phyloP scores from a whole-genome alignment of 805 yeast genomes.

The Schwanniomyces yamadae region DNA sequence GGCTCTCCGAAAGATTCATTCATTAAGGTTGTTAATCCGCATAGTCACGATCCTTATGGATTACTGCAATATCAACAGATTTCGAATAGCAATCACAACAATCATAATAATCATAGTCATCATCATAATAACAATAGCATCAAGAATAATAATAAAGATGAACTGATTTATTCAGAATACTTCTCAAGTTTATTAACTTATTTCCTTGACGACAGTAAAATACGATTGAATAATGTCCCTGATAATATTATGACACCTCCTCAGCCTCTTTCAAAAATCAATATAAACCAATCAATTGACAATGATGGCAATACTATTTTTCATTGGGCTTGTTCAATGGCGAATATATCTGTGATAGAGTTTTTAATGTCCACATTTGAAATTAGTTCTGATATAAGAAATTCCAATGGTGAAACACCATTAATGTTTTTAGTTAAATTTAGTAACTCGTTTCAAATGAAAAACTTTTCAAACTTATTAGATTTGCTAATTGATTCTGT shows the following conservation, averaged over 20 bases:
- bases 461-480: constrained; percentile 36
- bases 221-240: constrained; percentile 22
- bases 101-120: constrained; percentile 3
- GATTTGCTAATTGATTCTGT: constrained; percentile 37
- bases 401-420: constrained; percentile 84
- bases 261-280: constrained; percentile 49
- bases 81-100: too few relatives aligned
- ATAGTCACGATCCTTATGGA: constrained; percentile 36
- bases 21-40: constrained; percentile 28
- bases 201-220: constrained; percentile 48
- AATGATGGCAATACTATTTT: constrained; percentile 90
- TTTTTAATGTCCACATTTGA: constrained; percentile 59
- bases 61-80: constrained; percentile 41
- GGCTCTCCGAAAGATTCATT: constrained; percentile 41
- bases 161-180: constrained; percentile 34
- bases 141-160: constrained; percentile 14
- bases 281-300: constrained; percentile 85
- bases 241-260: constrained; percentile 56
- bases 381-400: constrained; percentile 68
- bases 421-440: constrained; percentile 48
- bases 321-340: constrained; percentile 96
- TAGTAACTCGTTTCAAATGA: constrained; percentile 37
- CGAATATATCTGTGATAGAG: constrained; percentile 67
- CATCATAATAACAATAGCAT: too few relatives aligned
- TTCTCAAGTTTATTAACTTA: constrained; percentile 48